Conservation (phyloP, 2,329 filamentous ascomycete genomes). For the Trichoderma brevicompactum region DNA sequence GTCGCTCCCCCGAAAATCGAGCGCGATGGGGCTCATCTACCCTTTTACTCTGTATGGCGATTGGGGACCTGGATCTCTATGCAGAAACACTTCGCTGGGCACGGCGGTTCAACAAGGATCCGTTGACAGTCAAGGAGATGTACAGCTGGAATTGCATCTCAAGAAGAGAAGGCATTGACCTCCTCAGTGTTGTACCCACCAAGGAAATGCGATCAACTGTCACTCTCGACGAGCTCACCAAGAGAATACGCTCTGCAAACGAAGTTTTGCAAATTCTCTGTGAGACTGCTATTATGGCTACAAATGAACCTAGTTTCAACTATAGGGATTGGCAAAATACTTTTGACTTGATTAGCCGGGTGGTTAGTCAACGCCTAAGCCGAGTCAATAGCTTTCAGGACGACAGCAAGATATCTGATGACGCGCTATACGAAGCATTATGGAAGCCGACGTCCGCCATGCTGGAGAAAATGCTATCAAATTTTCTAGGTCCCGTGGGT, state of each 20-base stretch:
- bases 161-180: conserved; percentile 32
- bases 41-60: conserved; percentile 37
- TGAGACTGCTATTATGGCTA: conserved; percentile 15
- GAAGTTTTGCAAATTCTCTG: neutral
- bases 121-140: conserved; percentile 26
- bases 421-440: conserved; percentile 9
- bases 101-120: conserved; percentile 39
- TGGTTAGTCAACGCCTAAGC: neutral
- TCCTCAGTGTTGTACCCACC: conserved; percentile 16
- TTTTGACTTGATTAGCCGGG: neutral
- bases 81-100: conserved; percentile 38
- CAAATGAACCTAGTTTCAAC: conserved; percentile 17
- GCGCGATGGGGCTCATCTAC: conserved; percentile 38
- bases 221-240: neutral
- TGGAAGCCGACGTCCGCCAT: conserved; percentile 23
- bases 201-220: neutral
- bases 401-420: conserved; percentile 1
- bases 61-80: conserved; percentile 34
- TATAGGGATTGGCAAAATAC: neutral
- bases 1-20: conserved; percentile 33
- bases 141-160: conserved; percentile 30
- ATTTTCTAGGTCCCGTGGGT: neutral
- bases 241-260: conserved; percentile 12
- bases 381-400: conserved; percentile 17
- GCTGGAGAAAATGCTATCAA: conserved; percentile 2